A percentile compares a stretch with the other conserved stretches of the same genome.
Evolutionary conservation across 441 rosid species (phyloP).

Genomic region (Gossypium gossypioides): DNA sequence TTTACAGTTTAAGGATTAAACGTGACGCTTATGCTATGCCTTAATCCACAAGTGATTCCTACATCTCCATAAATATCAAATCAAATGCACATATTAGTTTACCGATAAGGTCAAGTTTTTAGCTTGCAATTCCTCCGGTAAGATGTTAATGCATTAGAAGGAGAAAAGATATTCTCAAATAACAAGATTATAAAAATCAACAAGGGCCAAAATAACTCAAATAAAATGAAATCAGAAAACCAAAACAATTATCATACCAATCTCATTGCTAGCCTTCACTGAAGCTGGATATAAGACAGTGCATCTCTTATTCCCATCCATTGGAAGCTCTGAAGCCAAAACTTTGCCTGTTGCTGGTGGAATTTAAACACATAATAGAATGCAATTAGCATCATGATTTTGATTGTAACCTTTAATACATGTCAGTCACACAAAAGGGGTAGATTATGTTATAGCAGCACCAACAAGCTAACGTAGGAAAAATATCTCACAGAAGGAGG

Average conservation of each 20-base stretch:
- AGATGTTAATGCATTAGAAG: not conserved
- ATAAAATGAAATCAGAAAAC: slow-evolving; percentile 13
- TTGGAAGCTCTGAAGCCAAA: slow-evolving; percentile 88
- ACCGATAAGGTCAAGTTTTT: not conserved
- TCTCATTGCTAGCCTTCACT: slow-evolving; percentile 69
- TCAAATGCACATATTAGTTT: not conserved
- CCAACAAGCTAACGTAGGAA: not conserved
- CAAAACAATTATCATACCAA: slow-evolving; percentile 40
- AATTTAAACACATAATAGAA: slow-evolving; percentile 6
- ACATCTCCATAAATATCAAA: not conserved
- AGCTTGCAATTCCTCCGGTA: not conserved
- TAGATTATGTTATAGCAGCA: not conserved
- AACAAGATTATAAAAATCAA: not conserved
- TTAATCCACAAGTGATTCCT: not conserved
- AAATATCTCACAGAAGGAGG: slow-evolving; percentile 4
- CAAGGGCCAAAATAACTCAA: not conserved
- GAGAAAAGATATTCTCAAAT: not conserved
- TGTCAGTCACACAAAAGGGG: not conserved
- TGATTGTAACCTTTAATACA: not conserved
- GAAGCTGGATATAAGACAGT: slow-evolving; percentile 94
- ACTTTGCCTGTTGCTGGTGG: slow-evolving; percentile 72
- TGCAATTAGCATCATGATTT: not conserved
- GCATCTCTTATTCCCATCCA: slow-evolving; percentile 40
- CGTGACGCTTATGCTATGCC: not conserved
- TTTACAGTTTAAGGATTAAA: not conserved